Conservation (phyloP, 1,284 basidiomycete genomes). For the Cutaneotrichosporon sp. region DNA sequence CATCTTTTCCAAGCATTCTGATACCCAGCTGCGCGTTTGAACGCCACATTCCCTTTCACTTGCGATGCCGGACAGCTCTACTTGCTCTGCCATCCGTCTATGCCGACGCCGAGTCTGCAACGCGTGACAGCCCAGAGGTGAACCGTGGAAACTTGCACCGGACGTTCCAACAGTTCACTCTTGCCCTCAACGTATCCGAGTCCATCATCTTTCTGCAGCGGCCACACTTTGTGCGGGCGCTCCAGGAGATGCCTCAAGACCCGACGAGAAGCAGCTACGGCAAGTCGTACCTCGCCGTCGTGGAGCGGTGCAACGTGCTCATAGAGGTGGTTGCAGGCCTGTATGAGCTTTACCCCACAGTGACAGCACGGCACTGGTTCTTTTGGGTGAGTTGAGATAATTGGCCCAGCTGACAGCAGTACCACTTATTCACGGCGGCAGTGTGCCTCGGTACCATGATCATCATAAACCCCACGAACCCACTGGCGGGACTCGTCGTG, state of each 20-base stretch:
- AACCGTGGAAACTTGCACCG: conserved; percentile 20
- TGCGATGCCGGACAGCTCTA: conserved; percentile 29
- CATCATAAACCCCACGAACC: conserved; percentile 20
- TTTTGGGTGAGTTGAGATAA: conserved; percentile 28
- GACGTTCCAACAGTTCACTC: conserved; percentile 32
- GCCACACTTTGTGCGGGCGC: conserved; percentile 31
- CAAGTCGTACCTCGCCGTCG: conserved; percentile 27
- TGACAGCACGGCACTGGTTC: conserved; percentile 34
- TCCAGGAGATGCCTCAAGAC: conserved; percentile 23
- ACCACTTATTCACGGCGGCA: conserved; percentile 35
- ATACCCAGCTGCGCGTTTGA: conserved; percentile 23
- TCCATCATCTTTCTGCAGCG: conserved; percentile 29
- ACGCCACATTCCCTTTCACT: conserved; percentile 23
- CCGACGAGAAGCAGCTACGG: conserved; percentile 23
- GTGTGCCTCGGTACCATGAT: conserved; percentile 29
- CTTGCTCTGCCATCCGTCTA: conserved; percentile 23
- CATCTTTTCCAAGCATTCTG: too few relatives aligned
- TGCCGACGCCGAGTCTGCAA: conserved; percentile 22
- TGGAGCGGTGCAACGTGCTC: conserved; percentile 32
- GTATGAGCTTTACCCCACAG: conserved; percentile 25
- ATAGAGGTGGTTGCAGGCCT: conserved; percentile 26
- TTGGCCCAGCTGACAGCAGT: conserved; percentile 13
- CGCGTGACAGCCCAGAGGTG: conserved; percentile 20
- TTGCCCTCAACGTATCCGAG: conserved; percentile 30
- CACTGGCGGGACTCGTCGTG: conserved; percentile 16